Conservation (phyloP, 208 protist species). For the Angomonas ambiguus region DNA sequence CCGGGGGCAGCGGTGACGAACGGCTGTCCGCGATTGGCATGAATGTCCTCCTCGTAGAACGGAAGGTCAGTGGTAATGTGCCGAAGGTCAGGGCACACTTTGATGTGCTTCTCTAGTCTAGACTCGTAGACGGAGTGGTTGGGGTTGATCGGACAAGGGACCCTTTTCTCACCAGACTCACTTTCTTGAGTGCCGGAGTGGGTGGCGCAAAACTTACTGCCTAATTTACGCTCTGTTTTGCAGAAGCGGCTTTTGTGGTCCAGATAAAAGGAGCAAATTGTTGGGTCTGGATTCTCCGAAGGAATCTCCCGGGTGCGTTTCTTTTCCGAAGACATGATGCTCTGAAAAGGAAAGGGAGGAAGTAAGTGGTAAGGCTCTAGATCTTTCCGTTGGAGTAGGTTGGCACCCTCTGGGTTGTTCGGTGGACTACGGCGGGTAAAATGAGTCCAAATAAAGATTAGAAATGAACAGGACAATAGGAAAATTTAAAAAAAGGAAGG, state of each 20-base stretch:
- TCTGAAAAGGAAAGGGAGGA: background rate
- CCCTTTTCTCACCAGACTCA: constrained; percentile 15
- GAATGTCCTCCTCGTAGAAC: constrained; percentile 43
- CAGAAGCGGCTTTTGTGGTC: constrained; percentile 69
- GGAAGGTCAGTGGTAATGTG: constrained; percentile 33
- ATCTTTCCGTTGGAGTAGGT: background rate
- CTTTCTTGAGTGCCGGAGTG: constrained; percentile 18
- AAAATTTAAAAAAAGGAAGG: constrained; percentile 12
- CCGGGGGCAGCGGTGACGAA: constrained; percentile 9
- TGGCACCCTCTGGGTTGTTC: too few species aligned
- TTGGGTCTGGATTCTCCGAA: constrained; percentile 39
- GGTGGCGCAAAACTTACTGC: constrained; percentile 53
- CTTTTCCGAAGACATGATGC: background rate
- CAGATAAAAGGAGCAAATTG: constrained; percentile 56
- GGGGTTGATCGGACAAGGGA: constrained; percentile 75
- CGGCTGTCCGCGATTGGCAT: constrained; percentile 23
- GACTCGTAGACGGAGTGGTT: constrained; percentile 69
- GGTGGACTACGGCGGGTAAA: too few species aligned
- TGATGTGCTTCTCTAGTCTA: constrained; percentile 54
- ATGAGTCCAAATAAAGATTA: constrained; percentile 5
- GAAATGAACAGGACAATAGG: background rate
- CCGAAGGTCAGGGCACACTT: constrained; percentile 68
- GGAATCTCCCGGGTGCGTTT: constrained; percentile 16
- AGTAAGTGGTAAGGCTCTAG: background rate
- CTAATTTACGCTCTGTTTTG: constrained; percentile 30